Conservation (phyloP, 352 stramenopile species). For the Pythium angustatum region DNA sequence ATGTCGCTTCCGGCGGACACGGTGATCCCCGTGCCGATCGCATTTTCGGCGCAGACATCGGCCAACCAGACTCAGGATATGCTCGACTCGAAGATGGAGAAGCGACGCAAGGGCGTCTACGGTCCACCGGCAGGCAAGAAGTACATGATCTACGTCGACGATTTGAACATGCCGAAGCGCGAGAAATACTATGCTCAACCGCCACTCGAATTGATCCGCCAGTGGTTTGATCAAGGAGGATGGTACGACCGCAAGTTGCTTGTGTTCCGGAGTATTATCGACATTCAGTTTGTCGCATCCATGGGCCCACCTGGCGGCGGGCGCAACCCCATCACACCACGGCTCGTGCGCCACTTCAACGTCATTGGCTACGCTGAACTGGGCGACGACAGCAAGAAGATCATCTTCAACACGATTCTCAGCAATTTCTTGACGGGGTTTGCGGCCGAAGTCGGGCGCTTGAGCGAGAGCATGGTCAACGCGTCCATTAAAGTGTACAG, state of each 20-base stretch:
- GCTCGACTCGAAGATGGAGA: slow-evolving; percentile 93
- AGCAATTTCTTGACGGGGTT: slow-evolving; percentile 76
- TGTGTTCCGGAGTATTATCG: slow-evolving; percentile 87
- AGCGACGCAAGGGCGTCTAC: slow-evolving; percentile 92
- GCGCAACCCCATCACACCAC: slow-evolving; percentile 89
- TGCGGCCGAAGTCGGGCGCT: slow-evolving; percentile 49
- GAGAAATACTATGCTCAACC: slow-evolving; percentile 95
- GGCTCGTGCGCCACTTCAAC: slow-evolving; percentile 93
- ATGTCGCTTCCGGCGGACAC: slow-evolving; percentile 79
- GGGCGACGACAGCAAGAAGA: slow-evolving; percentile 84
- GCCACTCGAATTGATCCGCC: slow-evolving; percentile 93
- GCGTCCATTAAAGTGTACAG: slow-evolving; percentile 92
- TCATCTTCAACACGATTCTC: slow-evolving; percentile 94
- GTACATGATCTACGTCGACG: slow-evolving; percentile 95
- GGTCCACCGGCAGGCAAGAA: slow-evolving; percentile 90
- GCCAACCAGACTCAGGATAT: slow-evolving; percentile 93
- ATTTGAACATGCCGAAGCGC: slow-evolving; percentile 95
- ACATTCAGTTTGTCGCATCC: slow-evolving; percentile 88
- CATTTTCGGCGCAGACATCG: slow-evolving; percentile 92
- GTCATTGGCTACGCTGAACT: slow-evolving; percentile 92
- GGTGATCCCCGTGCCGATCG: slow-evolving; percentile 91
- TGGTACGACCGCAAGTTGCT: slow-evolving; percentile 95
- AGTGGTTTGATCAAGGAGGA: slow-evolving; percentile 93
- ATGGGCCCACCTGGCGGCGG: slow-evolving; percentile 93
- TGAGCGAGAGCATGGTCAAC: slow-evolving; percentile 72